Evolutionary conservation across 1,139 yeast species (phyloP), one percentile per base, ranked within the genome.

Genomic region (Ashbya aceris): DNA sequence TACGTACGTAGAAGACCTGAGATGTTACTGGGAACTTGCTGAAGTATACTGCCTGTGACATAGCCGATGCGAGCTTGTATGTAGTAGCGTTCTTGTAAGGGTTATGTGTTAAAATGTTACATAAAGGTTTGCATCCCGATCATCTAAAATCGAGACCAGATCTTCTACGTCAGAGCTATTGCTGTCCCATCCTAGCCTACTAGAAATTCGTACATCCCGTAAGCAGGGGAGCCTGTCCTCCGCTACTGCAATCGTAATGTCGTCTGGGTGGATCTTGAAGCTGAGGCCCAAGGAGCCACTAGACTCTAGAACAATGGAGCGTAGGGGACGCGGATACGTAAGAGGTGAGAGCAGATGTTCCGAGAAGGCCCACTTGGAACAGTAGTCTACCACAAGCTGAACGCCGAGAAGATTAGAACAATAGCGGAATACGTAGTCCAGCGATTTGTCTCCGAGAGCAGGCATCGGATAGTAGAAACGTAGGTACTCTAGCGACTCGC

Each of bases 391-490:
- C 41, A 86, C 76, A 8, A 86, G 69, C 50, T 79, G 80, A 30
- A 87, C 63, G 9, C 74, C 70, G 3, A 62, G 52, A 42, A 91
- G 65, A 45, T 79, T 74, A 4, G 96, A 94, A 59, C 97, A 89
- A 55, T 76, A 77, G 26, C 73, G 64, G 51, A 89, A 80, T 1
- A 84, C 73, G 38, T 72, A 68, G 60, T 91, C 96, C 50, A 87
- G 67, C 0, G 95, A 79, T 48, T 76, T 74, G 7, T 74, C 77
- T 33, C 73, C 70, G 30, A 91, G 65, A 3, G 81, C 77, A 0
- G 96, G 96, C 89, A 91, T 78, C 1, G 97, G 97, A 56, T 84
- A 91, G 46, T 79, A 79, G 9, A 87, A 78, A 41, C 79, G 73
- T 27, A 91, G 64, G 12, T 75, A 70, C 29, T 68, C 73, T 42